phyloP scores from a whole-genome alignment of 768 basidiomycete species.

The Daedalea quercina region DNA sequence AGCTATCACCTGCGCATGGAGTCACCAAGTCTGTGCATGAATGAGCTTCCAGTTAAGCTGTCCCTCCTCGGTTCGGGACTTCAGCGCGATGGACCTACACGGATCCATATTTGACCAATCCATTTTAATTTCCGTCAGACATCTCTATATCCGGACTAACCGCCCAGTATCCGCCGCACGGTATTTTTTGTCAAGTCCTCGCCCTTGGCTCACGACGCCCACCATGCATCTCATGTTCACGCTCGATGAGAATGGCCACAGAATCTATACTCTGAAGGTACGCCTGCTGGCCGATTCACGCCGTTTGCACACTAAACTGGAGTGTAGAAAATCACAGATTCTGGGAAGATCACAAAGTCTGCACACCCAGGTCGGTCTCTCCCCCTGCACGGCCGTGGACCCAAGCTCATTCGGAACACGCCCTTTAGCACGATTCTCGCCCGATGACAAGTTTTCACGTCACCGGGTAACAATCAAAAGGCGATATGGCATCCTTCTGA shows the following conservation, averaged over 20 bases:
- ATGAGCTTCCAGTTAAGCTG: too few relatives aligned
- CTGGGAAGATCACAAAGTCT: conserved; percentile 84
- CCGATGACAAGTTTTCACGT: conserved; percentile 98
- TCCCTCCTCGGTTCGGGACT: too few relatives aligned
- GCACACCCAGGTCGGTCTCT: conserved; percentile 83
- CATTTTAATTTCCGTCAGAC: too few relatives aligned
- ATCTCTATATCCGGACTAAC: too few relatives aligned
- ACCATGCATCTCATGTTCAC: conserved; percentile 98
- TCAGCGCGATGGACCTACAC: too few relatives aligned
- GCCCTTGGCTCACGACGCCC: conserved; percentile 8
- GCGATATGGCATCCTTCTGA: conserved; percentile 81
- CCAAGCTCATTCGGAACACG: not conserved
- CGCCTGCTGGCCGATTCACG: conserved; percentile 8
- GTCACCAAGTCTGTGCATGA: too few relatives aligned
- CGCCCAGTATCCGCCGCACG: too few relatives aligned
- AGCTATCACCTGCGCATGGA: too few relatives aligned
- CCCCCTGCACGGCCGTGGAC: not conserved
- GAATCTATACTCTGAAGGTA: conserved; percentile 92
- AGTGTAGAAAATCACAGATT: conserved; percentile 74
- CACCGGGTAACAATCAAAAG: conserved; percentile 98
- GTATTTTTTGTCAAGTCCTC: too few relatives aligned
- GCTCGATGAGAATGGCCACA: conserved; percentile 65
- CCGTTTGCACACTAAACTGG: not conserved
- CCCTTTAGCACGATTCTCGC: conserved; percentile 85
- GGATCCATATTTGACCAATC: too few relatives aligned